Conservation (phyloP, 208 protist species). For the Trypanosoma mega region DNA sequence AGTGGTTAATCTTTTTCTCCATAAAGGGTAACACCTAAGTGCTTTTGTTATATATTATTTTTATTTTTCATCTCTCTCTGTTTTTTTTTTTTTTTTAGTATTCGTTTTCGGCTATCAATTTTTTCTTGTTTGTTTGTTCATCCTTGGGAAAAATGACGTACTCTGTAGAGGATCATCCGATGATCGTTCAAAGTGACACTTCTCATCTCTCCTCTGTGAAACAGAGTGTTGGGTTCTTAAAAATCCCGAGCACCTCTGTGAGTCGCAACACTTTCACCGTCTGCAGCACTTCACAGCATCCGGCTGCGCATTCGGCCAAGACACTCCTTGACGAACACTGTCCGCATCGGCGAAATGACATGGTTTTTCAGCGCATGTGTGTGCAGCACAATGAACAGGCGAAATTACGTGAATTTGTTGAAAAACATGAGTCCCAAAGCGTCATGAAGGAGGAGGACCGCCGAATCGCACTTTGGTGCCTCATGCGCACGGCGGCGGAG, state of each 20-base stretch:
- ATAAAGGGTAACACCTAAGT: conserved; percentile 2
- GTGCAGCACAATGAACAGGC: conserved; percentile 24
- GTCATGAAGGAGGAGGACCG: conserved; percentile 31
- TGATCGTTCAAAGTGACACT: neutral
- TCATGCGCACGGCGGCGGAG: conserved; percentile 47
- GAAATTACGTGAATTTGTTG: conserved; percentile 46
- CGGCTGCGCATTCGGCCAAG: conserved; percentile 1
- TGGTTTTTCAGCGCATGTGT: conserved; percentile 30
- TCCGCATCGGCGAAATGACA: conserved; percentile 29
- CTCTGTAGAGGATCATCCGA: neutral
- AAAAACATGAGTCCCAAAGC: conserved; percentile 26
- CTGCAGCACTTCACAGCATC: conserved; percentile 34
- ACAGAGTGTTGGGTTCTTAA: neutral
- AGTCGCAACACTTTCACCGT: conserved; percentile 48
- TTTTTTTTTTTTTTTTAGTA: conserved; percentile 19
- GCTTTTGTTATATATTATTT: neutral
- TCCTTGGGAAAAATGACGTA: conserved; percentile 3
- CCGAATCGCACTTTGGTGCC: conserved; percentile 39
- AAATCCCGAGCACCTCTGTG: neutral
- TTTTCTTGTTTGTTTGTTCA: conserved; percentile 13
- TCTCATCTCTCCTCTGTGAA: neutral
- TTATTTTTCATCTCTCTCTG: conserved; percentile 8
- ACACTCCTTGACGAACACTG: neutral
- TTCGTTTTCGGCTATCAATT: no score
- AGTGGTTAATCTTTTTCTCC: conserved; percentile 15